Percentiles rank a stretch among this genome's conserved stretches.
Evolutionary conservation across 331 rosid genomes (phyloP).

Genomic region (Dryas integrifolia): DNA sequence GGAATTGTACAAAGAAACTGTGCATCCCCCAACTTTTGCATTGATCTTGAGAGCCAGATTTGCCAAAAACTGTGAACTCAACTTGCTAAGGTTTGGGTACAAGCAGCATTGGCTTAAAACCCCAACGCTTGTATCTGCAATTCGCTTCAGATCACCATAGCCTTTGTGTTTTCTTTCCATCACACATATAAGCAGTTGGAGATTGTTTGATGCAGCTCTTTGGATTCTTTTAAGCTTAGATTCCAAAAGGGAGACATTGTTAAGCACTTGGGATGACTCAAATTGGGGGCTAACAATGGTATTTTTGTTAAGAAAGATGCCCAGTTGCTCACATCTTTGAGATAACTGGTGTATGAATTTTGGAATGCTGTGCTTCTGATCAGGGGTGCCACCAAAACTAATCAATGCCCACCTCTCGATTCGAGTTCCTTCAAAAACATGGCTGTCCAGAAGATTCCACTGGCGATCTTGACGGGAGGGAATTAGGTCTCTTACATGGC

Average conservation of each 20-base stretch:
- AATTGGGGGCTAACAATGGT: slow-evolving; percentile 68
- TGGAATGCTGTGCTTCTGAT: slow-evolving; percentile 72
- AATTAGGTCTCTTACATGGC: slow-evolving; percentile 65
- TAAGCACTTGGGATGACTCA: slow-evolving; percentile 76
- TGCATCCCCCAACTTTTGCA: slow-evolving; percentile 98
- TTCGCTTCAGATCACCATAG: slow-evolving; percentile 86
- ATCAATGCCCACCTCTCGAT: slow-evolving; percentile 88
- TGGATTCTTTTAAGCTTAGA: slow-evolving; percentile 73
- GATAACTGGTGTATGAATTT: slow-evolving; percentile 72
- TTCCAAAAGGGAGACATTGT: slow-evolving; percentile 75
- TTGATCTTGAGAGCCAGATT: slow-evolving; percentile 94
- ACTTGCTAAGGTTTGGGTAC: slow-evolving; percentile 68
- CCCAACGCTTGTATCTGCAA: slow-evolving; percentile 89
- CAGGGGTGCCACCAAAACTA: slow-evolving; percentile 83
- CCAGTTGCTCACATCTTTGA: slow-evolving; percentile 81
- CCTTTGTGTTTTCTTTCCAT: slow-evolving; percentile 96
- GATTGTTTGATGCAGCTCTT: slow-evolving; percentile 66
- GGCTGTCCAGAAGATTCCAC: slow-evolving; percentile 89
- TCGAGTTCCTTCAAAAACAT: slow-evolving; percentile 78
- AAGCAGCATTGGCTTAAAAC: slow-evolving; percentile 89
- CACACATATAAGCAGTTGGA: slow-evolving; percentile 81
- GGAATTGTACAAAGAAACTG: slow-evolving; percentile 83
- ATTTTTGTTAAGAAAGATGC: slow-evolving; percentile 74
- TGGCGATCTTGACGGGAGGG: slow-evolving; percentile 91
- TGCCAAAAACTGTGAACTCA: slow-evolving; percentile 84